phyloP scores from a whole-genome alignment of 2,329 filamentous ascomycete species.

The Verticillium klebahnii region DNA sequence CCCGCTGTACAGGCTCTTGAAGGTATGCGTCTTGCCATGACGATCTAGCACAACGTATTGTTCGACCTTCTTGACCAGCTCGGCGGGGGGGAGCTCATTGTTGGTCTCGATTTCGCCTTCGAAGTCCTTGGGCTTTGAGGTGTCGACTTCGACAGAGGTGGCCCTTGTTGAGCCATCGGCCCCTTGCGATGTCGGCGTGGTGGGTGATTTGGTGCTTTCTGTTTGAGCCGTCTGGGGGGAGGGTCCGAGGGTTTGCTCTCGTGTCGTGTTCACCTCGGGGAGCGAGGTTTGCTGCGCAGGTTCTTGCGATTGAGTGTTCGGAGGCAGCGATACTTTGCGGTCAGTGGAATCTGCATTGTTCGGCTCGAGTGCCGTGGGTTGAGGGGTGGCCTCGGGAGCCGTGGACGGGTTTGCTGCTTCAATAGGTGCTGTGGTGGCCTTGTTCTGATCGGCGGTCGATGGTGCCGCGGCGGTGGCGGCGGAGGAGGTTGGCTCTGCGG shows the following conservation, averaged over 20 bases:
- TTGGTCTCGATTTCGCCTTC: conserved; percentile 50
- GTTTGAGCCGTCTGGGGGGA: background rate
- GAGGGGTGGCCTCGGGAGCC: background rate
- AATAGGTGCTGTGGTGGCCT: background rate
- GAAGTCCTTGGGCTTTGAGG: conserved; percentile 45
- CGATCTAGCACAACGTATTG: conserved; percentile 56
- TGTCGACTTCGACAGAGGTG: conserved; percentile 28
- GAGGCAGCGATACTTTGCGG: background rate
- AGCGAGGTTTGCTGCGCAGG: background rate
- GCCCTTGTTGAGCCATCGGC: conserved; percentile 6
- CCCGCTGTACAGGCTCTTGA: conserved; percentile 59
- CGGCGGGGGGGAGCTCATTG: conserved; percentile 47
- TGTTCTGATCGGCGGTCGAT: background rate
- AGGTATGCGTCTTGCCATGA: conserved; percentile 54
- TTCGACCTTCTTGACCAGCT: conserved; percentile 46
- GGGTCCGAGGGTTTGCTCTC: background rate
- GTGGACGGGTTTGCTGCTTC: background rate
- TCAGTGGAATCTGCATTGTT: background rate
- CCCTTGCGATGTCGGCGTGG: conserved; percentile 5
- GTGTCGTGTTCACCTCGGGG: background rate
- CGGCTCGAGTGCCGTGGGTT: background rate
- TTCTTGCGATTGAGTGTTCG: background rate
- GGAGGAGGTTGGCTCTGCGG: background rate
- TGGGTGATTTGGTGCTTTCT: conserved; percentile 4
- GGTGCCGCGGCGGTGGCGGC: background rate